These are phyloP conservation scores for Hibiscus tridactylites DNA, from an alignment of 345 rosid species.

Conservation along the genomic window DNA sequence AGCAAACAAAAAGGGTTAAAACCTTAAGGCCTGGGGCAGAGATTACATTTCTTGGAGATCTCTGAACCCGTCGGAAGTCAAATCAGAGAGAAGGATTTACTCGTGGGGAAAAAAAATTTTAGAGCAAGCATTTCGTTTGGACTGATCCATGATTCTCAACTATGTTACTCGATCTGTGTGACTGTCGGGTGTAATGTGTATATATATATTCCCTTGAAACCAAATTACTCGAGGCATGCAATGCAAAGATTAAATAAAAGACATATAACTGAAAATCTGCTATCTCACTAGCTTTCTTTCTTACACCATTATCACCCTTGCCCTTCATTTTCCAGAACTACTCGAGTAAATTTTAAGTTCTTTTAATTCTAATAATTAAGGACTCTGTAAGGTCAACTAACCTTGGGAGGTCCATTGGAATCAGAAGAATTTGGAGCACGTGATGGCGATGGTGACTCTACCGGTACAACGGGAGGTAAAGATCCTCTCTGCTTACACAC, in stretches of 20 bases:
- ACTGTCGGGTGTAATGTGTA: no score
- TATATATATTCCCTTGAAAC: no score
- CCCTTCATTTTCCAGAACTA: not conserved
- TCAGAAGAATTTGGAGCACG: conserved; percentile 2
- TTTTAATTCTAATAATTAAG: not conserved
- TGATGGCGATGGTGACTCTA: conserved; percentile 19
- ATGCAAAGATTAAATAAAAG: not conserved
- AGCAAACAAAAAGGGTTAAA: not conserved
- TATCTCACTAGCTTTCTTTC: not conserved
- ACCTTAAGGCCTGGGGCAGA: conserved; percentile 37
- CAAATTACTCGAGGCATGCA: not conserved
- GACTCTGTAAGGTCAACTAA: conserved; percentile 17
- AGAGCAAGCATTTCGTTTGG: not conserved
- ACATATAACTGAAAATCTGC: not conserved
- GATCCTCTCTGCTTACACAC: conserved; percentile 33
- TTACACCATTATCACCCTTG: not conserved
- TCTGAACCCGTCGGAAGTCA: conserved; percentile 21
- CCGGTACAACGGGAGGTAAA: conserved; percentile 35
- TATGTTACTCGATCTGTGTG: no score
- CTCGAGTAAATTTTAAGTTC: not conserved
- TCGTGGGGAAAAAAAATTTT: not conserved
- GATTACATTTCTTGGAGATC: conserved; percentile 17
- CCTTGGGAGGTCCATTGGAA: conserved; percentile 44
- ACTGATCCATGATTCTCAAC: not conserved
- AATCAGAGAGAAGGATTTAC: not conserved